phyloP scores from a whole-genome alignment of 2,329 filamentous ascomycete species.

The Fusarium algeriense region DNA sequence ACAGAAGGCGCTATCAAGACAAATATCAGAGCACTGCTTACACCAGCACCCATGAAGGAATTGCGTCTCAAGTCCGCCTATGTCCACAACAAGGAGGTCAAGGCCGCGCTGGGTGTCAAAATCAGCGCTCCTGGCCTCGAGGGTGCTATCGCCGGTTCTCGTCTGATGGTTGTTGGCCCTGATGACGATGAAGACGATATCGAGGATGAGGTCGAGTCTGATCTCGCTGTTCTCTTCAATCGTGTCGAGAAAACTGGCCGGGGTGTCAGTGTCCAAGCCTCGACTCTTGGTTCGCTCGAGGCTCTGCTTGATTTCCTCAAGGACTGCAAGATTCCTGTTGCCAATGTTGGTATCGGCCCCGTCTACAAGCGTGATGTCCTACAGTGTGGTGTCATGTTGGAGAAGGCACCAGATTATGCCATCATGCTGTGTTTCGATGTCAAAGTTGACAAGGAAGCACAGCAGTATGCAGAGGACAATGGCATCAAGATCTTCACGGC shows the following conservation, averaged over 20 bases:
- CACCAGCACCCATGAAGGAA: slow-evolving; percentile 92
- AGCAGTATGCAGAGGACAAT: slow-evolving; percentile 89
- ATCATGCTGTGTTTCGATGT: slow-evolving; percentile 99
- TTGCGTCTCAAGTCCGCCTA: slow-evolving; percentile 95
- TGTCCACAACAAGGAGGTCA: slow-evolving; percentile 99
- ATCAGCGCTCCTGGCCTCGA: slow-evolving; percentile 97
- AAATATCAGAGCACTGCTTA: slow-evolving; percentile 93
- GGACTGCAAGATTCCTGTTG: slow-evolving; percentile 95
- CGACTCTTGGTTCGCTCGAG: slow-evolving; percentile 95
- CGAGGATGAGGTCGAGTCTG: slow-evolving; percentile 94
- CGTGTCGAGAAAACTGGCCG: slow-evolving; percentile 92
- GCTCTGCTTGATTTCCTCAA: slow-evolving; percentile 96
- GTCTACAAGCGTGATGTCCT: slow-evolving; percentile 99
- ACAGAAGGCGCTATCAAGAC: slow-evolving; percentile 96
- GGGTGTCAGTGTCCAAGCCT: slow-evolving; percentile 97
- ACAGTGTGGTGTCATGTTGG: slow-evolving; percentile 94
- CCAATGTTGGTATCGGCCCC: slow-evolving; percentile 96
- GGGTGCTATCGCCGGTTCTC: slow-evolving; percentile 94
- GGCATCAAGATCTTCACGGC: slow-evolving; percentile 98
- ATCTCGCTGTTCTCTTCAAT: slow-evolving; percentile 90
- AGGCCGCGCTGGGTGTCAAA: slow-evolving; percentile 98
- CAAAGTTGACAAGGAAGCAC: slow-evolving; percentile 97
- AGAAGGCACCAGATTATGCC: slow-evolving; percentile 94
- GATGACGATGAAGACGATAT: slow-evolving; percentile 98
- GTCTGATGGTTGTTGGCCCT: slow-evolving; percentile 91